phyloP scores from a whole-genome alignment of 2,329 filamentous ascomycete genomes.

The Thermoascus crustaceus region DNA sequence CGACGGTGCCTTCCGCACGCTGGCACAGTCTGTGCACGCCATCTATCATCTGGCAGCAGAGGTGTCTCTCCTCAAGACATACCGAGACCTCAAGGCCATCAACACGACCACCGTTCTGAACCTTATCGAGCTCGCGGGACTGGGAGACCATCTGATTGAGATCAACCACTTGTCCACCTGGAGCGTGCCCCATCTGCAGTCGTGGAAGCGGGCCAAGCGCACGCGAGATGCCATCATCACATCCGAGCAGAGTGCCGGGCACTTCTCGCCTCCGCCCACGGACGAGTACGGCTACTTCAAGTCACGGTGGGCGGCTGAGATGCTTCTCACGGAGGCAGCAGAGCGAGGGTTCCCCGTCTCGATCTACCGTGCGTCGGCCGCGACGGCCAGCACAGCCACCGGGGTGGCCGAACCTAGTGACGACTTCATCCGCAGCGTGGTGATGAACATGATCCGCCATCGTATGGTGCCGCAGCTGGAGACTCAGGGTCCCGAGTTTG shows the following conservation, averaged over 20 bases:
- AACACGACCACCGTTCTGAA: neutral
- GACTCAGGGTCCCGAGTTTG: neutral
- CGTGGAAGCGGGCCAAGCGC: neutral
- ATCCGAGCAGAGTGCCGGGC: neutral
- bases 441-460: constrained; percentile 1
- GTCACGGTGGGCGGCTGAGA: neutral
- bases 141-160: neutral
- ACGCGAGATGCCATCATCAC: neutral
- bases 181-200: neutral
- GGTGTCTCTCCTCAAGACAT: neutral
- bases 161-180: neutral
- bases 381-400: constrained; percentile 1
- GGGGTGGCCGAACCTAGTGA: neutral
- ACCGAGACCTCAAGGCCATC: constrained; percentile 1
- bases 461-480: neutral
- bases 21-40: neutral
- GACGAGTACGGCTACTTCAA: constrained; percentile 1
- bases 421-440: constrained; percentile 1
- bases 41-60: neutral
- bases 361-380: neutral
- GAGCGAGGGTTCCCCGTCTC: constrained; percentile 1
- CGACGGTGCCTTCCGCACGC: neutral
- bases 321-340: neutral
- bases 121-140: neutral
- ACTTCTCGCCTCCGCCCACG: neutral